phyloP scores from a whole-genome alignment of 768 basidiomycete genomes.

The Tricholoma sp. region DNA sequence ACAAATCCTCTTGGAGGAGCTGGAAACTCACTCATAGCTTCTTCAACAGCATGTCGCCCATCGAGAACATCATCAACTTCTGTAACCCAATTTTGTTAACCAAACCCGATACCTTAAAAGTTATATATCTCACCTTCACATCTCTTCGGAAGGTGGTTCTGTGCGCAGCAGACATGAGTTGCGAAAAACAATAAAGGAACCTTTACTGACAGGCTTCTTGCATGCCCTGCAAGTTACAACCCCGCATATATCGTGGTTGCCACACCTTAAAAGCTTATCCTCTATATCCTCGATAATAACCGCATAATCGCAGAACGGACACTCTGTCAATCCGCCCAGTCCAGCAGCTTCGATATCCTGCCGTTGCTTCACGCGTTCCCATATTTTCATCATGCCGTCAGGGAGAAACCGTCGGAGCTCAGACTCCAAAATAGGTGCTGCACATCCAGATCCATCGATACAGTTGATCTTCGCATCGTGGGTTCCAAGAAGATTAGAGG shows the following conservation, averaged over 20 bases:
- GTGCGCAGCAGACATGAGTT: background rate
- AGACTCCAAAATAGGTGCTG: slow-evolving; percentile 51
- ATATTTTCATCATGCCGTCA: slow-evolving; percentile 52
- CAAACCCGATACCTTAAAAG: slow-evolving; percentile 15
- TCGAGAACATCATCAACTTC: slow-evolving; percentile 54
- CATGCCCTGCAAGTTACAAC: slow-evolving; percentile 64
- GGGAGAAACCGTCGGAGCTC: slow-evolving; percentile 60
- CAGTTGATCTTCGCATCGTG: slow-evolving; percentile 54
- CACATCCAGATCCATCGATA: slow-evolving; percentile 68
- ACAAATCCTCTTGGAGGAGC: background rate
- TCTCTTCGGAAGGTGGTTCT: slow-evolving; percentile 66
- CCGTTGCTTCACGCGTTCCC: slow-evolving; percentile 56
- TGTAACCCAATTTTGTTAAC: slow-evolving; percentile 20
- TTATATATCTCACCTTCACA: slow-evolving; percentile 27
- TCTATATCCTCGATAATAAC: slow-evolving; percentile 50
- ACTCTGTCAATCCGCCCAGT: slow-evolving; percentile 63
- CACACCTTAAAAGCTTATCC: slow-evolving; percentile 41
- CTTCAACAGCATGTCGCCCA: slow-evolving; percentile 64
- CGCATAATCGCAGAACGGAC: slow-evolving; percentile 74
- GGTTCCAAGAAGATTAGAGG: slow-evolving; percentile 49
- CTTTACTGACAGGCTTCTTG: slow-evolving; percentile 48
- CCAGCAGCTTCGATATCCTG: slow-evolving; percentile 66
- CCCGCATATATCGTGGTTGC: slow-evolving; percentile 44
- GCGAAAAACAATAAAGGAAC: too few species aligned
- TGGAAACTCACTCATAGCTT: slow-evolving; percentile 64